Base-by-base conservation (phyloP, 139 green algal species). In the Picochlorum costavermella region DNA sequence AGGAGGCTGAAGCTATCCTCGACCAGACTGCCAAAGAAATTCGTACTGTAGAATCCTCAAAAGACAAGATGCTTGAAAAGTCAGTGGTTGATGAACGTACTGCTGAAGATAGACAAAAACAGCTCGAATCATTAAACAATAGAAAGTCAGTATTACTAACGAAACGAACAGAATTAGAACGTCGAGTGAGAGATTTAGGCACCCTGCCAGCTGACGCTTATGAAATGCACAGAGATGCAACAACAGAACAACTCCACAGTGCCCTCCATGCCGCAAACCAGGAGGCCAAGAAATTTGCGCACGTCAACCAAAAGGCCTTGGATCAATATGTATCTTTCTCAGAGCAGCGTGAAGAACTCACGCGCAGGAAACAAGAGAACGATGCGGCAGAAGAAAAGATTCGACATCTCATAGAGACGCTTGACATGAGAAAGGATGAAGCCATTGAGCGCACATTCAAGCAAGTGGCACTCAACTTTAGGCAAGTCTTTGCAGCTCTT, bases 391-490 rank as follows among this genome's bases (percentile, higher is more conserved):
- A 81, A 48, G 75, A 36, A 33, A 93, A 94, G 74, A 92, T 95
- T 62, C 63, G 69, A 40, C 80, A 94, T 69, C 82, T 95, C 11
- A 94, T 99, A 45, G 40, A 65, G 1, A 78, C 77, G 16, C 84
- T 99, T 59, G 94, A 98, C 76, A 70, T 86, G 72, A 88, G 90
- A 61, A 99, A 99, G 79, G 89, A 99, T 65, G 90, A 97, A 76
- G 82, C 87, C 26, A 90, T 99, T 30, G 88, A 98, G 82, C 82
- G 89, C 60, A 99, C 94, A 23, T 99, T 99, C 84, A 97, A 95
- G 76, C 81, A 65, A 33, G 92, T 98, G 56, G 86, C 90, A 26
- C 90, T 91, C 68, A 87, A 96, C 76, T 98, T 98, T 80, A 67
- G 81, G 13, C 84, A 96, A 64, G 84, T 96, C 40, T 98, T 97